phyloP scores from a whole-genome alignment of 495 filamentous ascomycete genomes.

The Staphylotrichum longicolle region DNA sequence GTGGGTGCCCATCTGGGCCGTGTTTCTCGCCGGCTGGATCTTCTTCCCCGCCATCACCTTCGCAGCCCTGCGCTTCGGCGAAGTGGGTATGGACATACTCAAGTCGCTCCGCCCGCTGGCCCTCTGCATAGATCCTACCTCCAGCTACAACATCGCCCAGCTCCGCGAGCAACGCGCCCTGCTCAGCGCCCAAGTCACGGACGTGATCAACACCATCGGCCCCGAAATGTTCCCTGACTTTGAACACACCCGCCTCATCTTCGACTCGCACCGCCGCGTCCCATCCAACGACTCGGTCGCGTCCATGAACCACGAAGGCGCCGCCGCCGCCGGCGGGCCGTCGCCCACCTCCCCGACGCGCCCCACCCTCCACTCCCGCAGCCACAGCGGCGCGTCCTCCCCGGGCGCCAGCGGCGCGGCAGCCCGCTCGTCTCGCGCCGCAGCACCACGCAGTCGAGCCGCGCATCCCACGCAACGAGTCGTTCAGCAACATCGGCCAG shows the following conservation, averaged over 20 bases:
- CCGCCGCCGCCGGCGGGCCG: background rate
- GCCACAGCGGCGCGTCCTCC: conserved; percentile 33
- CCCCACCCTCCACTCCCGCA: conserved; percentile 12
- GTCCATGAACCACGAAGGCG: conserved; percentile 10
- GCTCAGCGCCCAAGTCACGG: conserved; percentile 78
- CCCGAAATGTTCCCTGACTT: conserved; percentile 98
- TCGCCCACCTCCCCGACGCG: conserved; percentile 19
- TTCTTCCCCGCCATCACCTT: conserved; percentile 89
- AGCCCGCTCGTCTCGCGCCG: conserved; percentile 33
- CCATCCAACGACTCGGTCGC: conserved; percentile 25
- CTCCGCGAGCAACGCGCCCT: conserved; percentile 70
- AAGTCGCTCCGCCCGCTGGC: conserved; percentile 90
- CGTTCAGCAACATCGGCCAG: conserved; percentile 80
- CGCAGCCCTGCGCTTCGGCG: conserved; percentile 90
- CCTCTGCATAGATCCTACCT: conserved; percentile 81
- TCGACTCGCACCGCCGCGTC: conserved; percentile 33
- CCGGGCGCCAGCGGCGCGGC: conserved; percentile 24
- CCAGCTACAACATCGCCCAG: conserved; percentile 77
- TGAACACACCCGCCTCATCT: conserved; percentile 75
- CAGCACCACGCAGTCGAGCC: conserved; percentile 46
- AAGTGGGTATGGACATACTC: conserved; percentile 96
- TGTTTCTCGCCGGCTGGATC: conserved; percentile 67
- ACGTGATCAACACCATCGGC: conserved; percentile 90
- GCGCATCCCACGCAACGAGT: conserved; percentile 80
- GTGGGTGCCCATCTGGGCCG: conserved; percentile 76